Evolutionary conservation across 805 yeast species (phyloP).

Genomic region (Phaffomyces opuntiae): DNA sequence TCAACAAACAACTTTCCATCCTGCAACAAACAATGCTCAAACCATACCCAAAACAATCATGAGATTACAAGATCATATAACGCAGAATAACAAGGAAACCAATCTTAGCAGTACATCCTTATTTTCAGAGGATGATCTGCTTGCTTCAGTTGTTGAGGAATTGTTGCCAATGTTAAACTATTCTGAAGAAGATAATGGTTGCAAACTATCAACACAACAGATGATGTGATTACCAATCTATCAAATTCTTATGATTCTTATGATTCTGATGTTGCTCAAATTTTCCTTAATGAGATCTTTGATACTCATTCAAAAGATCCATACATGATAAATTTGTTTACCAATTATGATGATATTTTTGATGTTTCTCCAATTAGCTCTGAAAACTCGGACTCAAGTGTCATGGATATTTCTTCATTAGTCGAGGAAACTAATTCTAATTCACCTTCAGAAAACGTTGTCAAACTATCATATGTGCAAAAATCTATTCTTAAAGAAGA

Average conservation of each 20-base stretch:
- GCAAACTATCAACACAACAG: neutral
- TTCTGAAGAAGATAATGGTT: neutral
- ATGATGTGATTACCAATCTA: neutral
- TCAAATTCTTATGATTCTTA: neutral
- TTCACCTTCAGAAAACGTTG: too few species aligned
- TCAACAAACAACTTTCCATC: too few species aligned
- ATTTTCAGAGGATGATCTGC: slow-evolving; percentile 2
- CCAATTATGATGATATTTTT: neutral
- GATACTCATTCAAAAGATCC: slow-evolving; percentile 3
- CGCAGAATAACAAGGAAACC: too few species aligned
- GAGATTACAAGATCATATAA: too few species aligned
- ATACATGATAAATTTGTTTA: neutral
- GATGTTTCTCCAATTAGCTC: neutral
- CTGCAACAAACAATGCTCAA: too few species aligned
- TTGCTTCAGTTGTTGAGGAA: slow-evolving; percentile 2
- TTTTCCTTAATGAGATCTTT: neutral
- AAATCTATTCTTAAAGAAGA: slow-evolving; percentile 1
- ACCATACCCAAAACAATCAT: too few species aligned
- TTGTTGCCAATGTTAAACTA: neutral
- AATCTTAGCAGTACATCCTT: neutral
- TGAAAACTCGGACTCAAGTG: neutral
- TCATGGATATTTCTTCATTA: slow-evolving; percentile 1
- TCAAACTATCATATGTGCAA: neutral
- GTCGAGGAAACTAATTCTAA: neutral
- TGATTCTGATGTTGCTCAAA: neutral